These are phyloP conservation scores for Petunia hybrid DNA, from an alignment of 305 asterid genomes.

Conservation along the genomic window DNA sequence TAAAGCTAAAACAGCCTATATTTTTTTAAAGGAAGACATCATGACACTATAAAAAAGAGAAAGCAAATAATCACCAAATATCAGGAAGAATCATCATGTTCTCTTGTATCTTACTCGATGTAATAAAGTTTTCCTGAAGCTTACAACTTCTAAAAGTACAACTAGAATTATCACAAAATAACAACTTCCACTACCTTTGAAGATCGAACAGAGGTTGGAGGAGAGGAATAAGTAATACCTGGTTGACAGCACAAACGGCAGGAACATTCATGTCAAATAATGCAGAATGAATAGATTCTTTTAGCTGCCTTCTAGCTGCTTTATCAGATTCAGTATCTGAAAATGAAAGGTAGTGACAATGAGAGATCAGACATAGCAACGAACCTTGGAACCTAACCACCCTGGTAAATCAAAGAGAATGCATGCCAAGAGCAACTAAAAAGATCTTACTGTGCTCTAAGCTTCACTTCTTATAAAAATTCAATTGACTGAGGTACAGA, in stretches of 20 bases:
- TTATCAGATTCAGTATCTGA: slow-evolving; percentile 85
- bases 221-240: slow-evolving; percentile 53
- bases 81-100: slow-evolving; percentile 10
- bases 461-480: slow-evolving; percentile 12
- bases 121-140: not conserved
- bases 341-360: slow-evolving; percentile 33
- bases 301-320: slow-evolving; percentile 76
- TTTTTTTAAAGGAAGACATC: slow-evolving; percentile 28
- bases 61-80: not conserved
- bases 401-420: not conserved
- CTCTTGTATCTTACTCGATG: not conserved
- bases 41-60: slow-evolving; percentile 2
- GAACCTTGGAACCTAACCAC: slow-evolving; percentile 3
- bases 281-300: slow-evolving; percentile 76
- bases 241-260: slow-evolving; percentile 94
- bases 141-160: not conserved
- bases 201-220: slow-evolving; percentile 7
- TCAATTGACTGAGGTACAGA: not conserved
- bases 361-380: slow-evolving; percentile 19
- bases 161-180: not conserved
- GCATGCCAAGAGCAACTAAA: not conserved
- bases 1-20: slow-evolving; percentile 92
- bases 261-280: slow-evolving; percentile 96
- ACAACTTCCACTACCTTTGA: not conserved
- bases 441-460: not conserved